A percentile compares a stretch with the other conserved stretches of the same genome.
phyloP scores from a whole-genome alignment of 768 basidiomycete genomes.

The Suillus cothurnatus region DNA sequence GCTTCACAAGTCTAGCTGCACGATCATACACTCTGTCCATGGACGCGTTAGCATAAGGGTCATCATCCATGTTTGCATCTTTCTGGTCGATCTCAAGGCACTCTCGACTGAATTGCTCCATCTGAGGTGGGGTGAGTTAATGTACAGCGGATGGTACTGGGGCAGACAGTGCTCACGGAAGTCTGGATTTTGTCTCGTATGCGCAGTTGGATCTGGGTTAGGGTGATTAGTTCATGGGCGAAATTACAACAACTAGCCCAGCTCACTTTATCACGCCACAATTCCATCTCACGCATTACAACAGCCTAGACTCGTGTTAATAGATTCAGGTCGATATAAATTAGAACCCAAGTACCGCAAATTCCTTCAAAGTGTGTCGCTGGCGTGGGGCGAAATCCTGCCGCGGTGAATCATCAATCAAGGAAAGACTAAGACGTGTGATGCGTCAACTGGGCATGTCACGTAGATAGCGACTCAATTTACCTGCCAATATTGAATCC shows the following conservation, averaged over 20 bases:
- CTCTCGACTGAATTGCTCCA: conserved; percentile 96
- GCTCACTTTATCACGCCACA: conserved; percentile 89
- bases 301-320: conserved; percentile 52
- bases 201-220: conserved; percentile 75
- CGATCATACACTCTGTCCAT: conserved; percentile 92
- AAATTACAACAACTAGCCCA: neutral
- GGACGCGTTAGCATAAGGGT: conserved; percentile 35
- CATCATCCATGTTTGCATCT: conserved; percentile 25
- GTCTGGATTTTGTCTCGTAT: conserved; percentile 91
- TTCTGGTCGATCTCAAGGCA: conserved; percentile 84
- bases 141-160: conserved; percentile 1
- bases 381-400: conserved; percentile 88
- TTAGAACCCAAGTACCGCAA: conserved; percentile 53
- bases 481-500: conserved; percentile 89
- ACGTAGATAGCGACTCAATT: conserved; percentile 25
- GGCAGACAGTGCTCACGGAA: conserved; percentile 53
- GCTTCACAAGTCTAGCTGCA: conserved; percentile 87
- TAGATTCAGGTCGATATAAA: conserved; percentile 1
- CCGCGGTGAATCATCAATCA: conserved; percentile 83
- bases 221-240: neutral
- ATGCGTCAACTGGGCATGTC: conserved; percentile 3
- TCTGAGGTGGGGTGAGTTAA: conserved; percentile 42
- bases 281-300: conserved; percentile 92
- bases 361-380: conserved; percentile 91
- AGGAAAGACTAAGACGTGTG: conserved; percentile 56